These are phyloP conservation scores for Nemania abortiva DNA, from an alignment of 2,329 filamentous ascomycete genomes.

Conservation along the genomic window DNA sequence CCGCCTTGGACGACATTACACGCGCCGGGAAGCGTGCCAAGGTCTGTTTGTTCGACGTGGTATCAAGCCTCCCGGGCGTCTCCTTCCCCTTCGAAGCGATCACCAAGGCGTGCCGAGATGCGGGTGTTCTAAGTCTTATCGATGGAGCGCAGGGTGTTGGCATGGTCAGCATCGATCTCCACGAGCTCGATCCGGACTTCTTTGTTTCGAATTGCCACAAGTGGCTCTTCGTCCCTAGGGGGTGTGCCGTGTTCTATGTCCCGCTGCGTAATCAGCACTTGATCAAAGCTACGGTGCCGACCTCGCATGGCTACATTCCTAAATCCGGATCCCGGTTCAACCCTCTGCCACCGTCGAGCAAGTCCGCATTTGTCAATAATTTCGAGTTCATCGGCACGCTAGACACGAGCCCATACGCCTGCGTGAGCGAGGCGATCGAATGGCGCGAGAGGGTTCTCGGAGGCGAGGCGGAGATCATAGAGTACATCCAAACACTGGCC, in stretches of 20 bases:
- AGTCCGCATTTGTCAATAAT: conserved; percentile 72
- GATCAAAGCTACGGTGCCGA: conserved; percentile 80
- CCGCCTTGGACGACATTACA: conserved; percentile 66
- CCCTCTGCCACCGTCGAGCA: conserved; percentile 59
- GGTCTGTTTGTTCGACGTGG: conserved; percentile 81
- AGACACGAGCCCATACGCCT: conserved; percentile 79
- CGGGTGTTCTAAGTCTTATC: conserved; percentile 77
- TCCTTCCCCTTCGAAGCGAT: conserved; percentile 82
- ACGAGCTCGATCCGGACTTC: conserved; percentile 80
- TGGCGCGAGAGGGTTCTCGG: conserved; percentile 78
- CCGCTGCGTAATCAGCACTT: conserved; percentile 80
- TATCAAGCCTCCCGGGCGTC: conserved; percentile 83
- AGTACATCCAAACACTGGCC: conserved; percentile 73
- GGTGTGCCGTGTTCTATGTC: conserved; percentile 84
- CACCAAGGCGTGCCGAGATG: conserved; percentile 71
- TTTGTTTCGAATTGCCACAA: conserved; percentile 90
- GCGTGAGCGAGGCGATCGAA: conserved; percentile 75
- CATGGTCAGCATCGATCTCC: conserved; percentile 78
- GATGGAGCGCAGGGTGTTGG: conserved; percentile 90
- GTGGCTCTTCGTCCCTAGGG: conserved; percentile 86
- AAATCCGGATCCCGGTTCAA: conserved; percentile 50
- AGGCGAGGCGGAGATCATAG: conserved; percentile 77
- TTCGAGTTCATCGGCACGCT: conserved; percentile 84
- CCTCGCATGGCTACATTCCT: conserved; percentile 81
- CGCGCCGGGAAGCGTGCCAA: conserved; percentile 71